Percentiles rank a stretch among this genome's conserved stretches.
phyloP scores from a whole-genome alignment of 129 eudicot species.

The Calendula officinalis region DNA sequence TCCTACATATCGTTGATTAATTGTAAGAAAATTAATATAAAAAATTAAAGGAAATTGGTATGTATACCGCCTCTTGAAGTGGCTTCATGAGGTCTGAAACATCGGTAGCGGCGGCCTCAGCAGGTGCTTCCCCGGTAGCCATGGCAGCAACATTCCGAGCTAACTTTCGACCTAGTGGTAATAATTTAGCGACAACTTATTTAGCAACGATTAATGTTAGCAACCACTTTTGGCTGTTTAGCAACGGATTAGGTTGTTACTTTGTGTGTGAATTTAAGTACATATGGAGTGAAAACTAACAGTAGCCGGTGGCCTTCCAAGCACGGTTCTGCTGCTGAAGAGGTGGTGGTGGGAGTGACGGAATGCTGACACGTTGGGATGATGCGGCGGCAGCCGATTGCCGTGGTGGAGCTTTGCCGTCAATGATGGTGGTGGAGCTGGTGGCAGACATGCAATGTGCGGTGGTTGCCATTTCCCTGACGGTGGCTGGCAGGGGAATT shows the following conservation, averaged over 20 bases:
- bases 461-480: slow-evolving; percentile 52
- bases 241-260: neutral
- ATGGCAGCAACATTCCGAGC: slow-evolving; percentile 75
- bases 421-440: slow-evolving; percentile 40
- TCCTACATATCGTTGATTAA: too few relatives aligned
- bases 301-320: slow-evolving; percentile 61
- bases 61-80: slow-evolving; percentile 67
- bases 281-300: slow-evolving; percentile 37
- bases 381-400: slow-evolving; percentile 47
- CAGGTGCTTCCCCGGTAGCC: slow-evolving; percentile 82
- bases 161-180: slow-evolving; percentile 58
- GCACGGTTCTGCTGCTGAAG: slow-evolving; percentile 44
- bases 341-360: slow-evolving; percentile 52
- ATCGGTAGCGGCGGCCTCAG: slow-evolving; percentile 36
- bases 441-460: slow-evolving; percentile 38
- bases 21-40: neutral
- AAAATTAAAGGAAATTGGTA: neutral
- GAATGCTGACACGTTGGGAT: slow-evolving; percentile 57
- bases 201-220: neutral
- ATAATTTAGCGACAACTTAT: neutral
- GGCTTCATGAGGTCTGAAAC: slow-evolving; percentile 61
- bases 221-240: neutral
- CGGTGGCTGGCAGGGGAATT: neutral
- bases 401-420: slow-evolving; percentile 46
- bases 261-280: neutral